Evolutionary conservation across 495 filamentous ascomycete species (phyloP).

Genomic region (Neurospora terricola): DNA sequence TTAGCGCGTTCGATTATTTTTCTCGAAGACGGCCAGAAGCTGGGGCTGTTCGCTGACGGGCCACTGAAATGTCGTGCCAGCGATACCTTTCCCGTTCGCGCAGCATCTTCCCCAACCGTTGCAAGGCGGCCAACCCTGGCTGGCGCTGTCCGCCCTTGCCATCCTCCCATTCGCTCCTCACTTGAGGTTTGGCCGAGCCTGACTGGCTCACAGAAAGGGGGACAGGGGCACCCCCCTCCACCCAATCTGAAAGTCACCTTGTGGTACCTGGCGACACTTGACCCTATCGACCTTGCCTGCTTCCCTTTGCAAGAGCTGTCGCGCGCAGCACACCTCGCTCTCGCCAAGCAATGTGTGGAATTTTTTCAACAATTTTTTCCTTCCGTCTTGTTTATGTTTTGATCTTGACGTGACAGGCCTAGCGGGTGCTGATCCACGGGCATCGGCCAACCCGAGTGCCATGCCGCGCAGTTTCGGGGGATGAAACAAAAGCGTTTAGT

Average conservation of each 20-base stretch:
- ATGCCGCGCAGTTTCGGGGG: background rate
- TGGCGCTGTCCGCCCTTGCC: constrained; percentile 6
- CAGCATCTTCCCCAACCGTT: constrained; percentile 8
- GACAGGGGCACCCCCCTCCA: background rate
- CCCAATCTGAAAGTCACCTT: background rate
- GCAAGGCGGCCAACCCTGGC: constrained; percentile 1
- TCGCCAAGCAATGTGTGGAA: background rate
- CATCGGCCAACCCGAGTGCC: background rate
- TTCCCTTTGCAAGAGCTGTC: background rate
- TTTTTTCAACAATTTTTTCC: background rate
- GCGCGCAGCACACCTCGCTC: background rate
- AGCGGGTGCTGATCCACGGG: background rate
- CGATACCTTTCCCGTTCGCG: constrained; percentile 17
- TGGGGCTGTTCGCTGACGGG: constrained; percentile 7
- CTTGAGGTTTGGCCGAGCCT: background rate
- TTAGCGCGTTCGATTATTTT: constrained; percentile 26
- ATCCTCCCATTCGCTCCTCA: background rate
- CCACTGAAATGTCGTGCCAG: constrained; percentile 11
- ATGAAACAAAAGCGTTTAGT: background rate
- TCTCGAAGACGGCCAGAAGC: constrained; percentile 28
- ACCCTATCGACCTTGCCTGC: background rate
- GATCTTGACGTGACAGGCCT: background rate
- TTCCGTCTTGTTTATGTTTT: background rate
- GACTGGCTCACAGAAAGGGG: background rate
- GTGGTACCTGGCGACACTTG: background rate